phyloP scores from a whole-genome alignment of 345 rosid genomes.

The Anastatica hierochuntica region DNA sequence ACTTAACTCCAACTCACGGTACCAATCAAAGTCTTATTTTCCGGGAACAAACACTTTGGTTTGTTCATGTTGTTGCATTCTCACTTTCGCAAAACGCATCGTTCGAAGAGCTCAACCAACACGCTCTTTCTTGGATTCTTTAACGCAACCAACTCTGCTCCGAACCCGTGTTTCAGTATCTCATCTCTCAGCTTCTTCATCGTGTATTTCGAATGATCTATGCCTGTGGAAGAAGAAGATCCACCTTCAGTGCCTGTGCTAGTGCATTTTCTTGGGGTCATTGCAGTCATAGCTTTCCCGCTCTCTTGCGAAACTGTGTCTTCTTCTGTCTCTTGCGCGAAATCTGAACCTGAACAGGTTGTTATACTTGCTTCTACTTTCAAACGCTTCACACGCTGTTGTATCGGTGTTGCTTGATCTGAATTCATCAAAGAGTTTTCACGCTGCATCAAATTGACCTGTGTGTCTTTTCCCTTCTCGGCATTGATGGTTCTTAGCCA shows the following conservation, averaged over 20 bases:
- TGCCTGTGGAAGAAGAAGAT: slow-evolving; percentile 13
- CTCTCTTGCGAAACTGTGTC: slow-evolving; percentile 17
- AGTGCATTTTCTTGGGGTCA: slow-evolving; percentile 28
- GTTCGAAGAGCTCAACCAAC: slow-evolving; percentile 28
- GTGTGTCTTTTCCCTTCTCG: slow-evolving; percentile 7
- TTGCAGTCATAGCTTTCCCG: background rate
- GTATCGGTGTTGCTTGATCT: slow-evolving; percentile 3
- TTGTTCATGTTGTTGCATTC: background rate
- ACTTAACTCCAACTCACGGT: no score
- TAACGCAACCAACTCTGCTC: slow-evolving; percentile 28
- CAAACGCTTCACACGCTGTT: slow-evolving; percentile 28
- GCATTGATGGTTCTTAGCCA: slow-evolving; percentile 17
- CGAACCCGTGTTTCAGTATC: slow-evolving; percentile 31
- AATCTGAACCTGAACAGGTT: slow-evolving; percentile 16
- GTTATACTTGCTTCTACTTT: slow-evolving; percentile 23
- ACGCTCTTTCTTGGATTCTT: slow-evolving; percentile 37
- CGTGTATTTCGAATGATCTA: slow-evolving; percentile 27
- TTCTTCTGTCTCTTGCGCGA: slow-evolving; percentile 7
- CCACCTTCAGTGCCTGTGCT: background rate
- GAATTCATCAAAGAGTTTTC: slow-evolving; percentile 8
- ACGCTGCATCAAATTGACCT: slow-evolving; percentile 17
- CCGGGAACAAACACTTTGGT: background rate
- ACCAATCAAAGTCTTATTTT: no score
- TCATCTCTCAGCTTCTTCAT: slow-evolving; percentile 29
- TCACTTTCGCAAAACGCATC: slow-evolving; percentile 24